Evolutionary conservation across 805 yeast species (phyloP), one percentile per base, ranked within the genome.

Genomic region (Candida sanyiensis): DNA sequence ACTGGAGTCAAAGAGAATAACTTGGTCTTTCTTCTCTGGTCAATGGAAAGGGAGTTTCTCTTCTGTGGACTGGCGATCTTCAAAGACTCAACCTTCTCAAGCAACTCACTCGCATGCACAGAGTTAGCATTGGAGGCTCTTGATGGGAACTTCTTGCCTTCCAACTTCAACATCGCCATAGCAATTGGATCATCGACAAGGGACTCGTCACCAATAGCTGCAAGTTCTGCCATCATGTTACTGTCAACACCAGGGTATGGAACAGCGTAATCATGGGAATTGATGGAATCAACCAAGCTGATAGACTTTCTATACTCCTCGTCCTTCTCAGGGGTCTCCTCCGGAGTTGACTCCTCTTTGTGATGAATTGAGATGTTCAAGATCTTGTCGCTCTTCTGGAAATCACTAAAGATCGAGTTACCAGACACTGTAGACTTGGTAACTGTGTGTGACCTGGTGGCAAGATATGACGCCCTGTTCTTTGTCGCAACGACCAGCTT

Each of bases 181-280:
- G 69, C 72, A 11, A 88, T 66, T 0, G 95, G 96, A 58, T 86
- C 84, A 13, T 71, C 75, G 28, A 64, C 68, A 29, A 73, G 64
- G 0, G 79, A 69, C 33, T 82, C 88, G 57, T 90, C 96, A 0
- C 96, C 90, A 36, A 89, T 77, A 6, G 83, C 83, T 1, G 94
- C 94, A 34, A 88, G 69, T 51, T 80, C 86, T 29, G 82, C 83
- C 33, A 83, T 77, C 2, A 78, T 81, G 4, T 70, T 73, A n/a
- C 67, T 61, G 22, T 73, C 64, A 36, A 72, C 63, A 11, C 77
- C 78, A 13, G 72, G 71, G 42, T 63, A 67, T 16, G 71, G 56
- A 19, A 56, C 35, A 17, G 39, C 37, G 34, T 41, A 45, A 24
- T 50, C 51, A 10, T 46, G 50, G 11, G 56, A 47, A 15, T 43